Percentiles rank a stretch among this genome's conserved stretches.
These are phyloP conservation scores for Mycena citricolor DNA, from an alignment of 1,284 basidiomycete genomes.

Conservation along the genomic window DNA sequence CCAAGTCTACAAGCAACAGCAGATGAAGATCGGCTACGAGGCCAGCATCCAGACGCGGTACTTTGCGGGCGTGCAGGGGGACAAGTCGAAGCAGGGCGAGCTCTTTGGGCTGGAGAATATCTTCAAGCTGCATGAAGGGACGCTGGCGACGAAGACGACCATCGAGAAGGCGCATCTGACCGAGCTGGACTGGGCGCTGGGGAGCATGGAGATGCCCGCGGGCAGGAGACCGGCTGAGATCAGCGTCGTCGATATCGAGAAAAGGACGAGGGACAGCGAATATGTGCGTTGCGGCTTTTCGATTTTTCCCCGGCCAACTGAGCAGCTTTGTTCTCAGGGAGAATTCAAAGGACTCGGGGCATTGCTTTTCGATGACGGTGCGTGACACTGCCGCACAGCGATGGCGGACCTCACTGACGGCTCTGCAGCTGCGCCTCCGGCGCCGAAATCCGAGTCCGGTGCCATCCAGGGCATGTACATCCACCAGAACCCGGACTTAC, in stretches of 20 bases:
- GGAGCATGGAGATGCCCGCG: slow-evolving; percentile 54
- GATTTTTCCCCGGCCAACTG: no score
- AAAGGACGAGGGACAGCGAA: slow-evolving; percentile 50
- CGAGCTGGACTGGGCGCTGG: slow-evolving; percentile 77
- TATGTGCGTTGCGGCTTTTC: slow-evolving; percentile 42
- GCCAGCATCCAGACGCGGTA: slow-evolving; percentile 82
- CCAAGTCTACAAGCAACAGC: slow-evolving; percentile 88
- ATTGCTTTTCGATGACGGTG: slow-evolving; percentile 70
- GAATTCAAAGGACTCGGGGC: slow-evolving; percentile 63
- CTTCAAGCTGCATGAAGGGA: slow-evolving; percentile 74
- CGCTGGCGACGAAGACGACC: slow-evolving; percentile 70
- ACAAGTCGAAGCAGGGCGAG: slow-evolving; percentile 71
- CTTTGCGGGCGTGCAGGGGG: slow-evolving; percentile 80
- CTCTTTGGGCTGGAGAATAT: slow-evolving; percentile 83
- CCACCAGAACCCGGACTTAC: slow-evolving; percentile 70
- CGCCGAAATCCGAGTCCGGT: slow-evolving; percentile 33
- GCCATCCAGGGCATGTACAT: slow-evolving; percentile 58
- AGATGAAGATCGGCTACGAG: slow-evolving; percentile 84
- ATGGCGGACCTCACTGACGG: neutral
- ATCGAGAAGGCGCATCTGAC: slow-evolving; percentile 73
- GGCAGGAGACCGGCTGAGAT: slow-evolving; percentile 39
- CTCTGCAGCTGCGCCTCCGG: slow-evolving; percentile 8
- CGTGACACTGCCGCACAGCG: slow-evolving; percentile 18
- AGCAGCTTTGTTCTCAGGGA: slow-evolving; percentile 34
- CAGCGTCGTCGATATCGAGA: slow-evolving; percentile 51